Evolutionary conservation across 2,329 filamentous ascomycete genomes (phyloP), one percentile per base, ranked within the genome.

Genomic region (Botrytis deweyae): DNA sequence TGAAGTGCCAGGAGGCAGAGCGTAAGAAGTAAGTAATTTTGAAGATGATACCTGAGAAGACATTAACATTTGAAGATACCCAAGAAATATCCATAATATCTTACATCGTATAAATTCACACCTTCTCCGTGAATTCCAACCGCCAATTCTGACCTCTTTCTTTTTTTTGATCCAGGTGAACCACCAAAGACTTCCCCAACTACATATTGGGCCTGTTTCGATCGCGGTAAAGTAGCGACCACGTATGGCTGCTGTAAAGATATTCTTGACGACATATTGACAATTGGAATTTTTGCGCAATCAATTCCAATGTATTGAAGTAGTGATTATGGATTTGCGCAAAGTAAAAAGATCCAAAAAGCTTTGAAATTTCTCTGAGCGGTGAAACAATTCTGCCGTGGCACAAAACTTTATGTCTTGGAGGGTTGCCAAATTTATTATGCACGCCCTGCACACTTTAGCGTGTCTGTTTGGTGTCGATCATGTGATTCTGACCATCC

Each of bases 91-190:
- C 18, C 12, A 6, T 25, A n/a, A 63, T 49, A 61, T 44, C 88
- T 78, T 78, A 90, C 88, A 85, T 91, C 88, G 78, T 92, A 92
- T 61, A 92, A 86, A 77, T 90, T 91, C 4, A 90, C 84, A 6
- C 88, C 87, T 79, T 91, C 89, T 75, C 90, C 90, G 80, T 92
- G 88, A 78, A 89, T 86, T 33, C 89, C 90, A 42, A 91, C 88
- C 16, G 86, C 87, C 66, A 92, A 80, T 79, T 92, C 90, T 16
- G 89, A 85, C 78, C 90, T 87, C 83, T 90, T 90, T 78, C 87
- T 86, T 82, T 88, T 90, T 82, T 87, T 89, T 46, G 85, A 85
- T 36, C 86, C 87, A 69, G 87, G 84, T 76, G 85, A 84, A 80
- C 88, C 87, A 75, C 89, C 88, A 78, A 87, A 89, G 55, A 91